phyloP scores from a whole-genome alignment of 164 flowering plant genomes.

The Nymphaea thermarum region DNA sequence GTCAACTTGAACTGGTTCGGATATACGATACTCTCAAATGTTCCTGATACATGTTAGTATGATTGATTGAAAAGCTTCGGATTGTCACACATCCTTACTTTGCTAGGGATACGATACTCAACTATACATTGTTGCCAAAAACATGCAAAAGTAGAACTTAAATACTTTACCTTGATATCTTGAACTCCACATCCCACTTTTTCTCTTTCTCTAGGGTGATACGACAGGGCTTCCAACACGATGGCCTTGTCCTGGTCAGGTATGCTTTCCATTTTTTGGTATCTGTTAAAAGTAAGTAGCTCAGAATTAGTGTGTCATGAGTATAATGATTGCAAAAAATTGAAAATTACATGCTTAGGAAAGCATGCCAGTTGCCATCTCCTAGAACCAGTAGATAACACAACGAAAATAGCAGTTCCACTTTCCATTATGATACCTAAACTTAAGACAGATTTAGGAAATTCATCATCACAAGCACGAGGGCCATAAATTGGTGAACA shows the following conservation, averaged over 20 bases:
- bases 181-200: constrained; percentile 60
- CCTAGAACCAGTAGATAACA: background rate
- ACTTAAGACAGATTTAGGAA: too few species aligned
- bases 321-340: background rate
- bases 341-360: too few species aligned
- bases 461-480: too few species aligned
- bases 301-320: background rate
- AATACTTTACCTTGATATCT: constrained; percentile 49
- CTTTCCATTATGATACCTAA: too few species aligned
- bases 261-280: constrained; percentile 26
- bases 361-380: background rate
- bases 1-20: background rate
- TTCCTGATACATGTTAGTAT: background rate
- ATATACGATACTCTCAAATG: background rate
- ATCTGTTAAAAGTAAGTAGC: constrained; percentile 27
- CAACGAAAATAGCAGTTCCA: too few species aligned
- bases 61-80: background rate
- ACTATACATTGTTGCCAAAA: background rate
- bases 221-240: constrained; percentile 41
- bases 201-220: constrained; percentile 52
- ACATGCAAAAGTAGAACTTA: too few species aligned
- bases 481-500: too few species aligned
- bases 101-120: background rate
- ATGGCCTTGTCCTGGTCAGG: constrained; percentile 37
- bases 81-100: background rate